Evolutionary conservation across 768 basidiomycete genomes (phyloP).

Genomic region (Cystobasidium ongulense): DNA sequence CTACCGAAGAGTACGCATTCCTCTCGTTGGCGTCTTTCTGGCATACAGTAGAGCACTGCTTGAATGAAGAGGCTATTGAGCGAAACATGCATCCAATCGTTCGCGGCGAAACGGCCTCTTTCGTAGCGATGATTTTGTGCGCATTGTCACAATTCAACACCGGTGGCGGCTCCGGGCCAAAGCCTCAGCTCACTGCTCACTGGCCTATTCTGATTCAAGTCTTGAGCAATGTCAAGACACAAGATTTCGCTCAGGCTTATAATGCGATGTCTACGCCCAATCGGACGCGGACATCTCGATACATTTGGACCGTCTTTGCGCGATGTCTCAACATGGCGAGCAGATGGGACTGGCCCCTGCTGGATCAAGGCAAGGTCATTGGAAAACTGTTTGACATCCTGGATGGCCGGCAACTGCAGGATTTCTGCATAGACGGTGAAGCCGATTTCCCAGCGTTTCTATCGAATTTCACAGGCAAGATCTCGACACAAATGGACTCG

Average conservation of each 20-base stretch:
- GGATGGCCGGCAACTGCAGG: constrained; percentile 64
- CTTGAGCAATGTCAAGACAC: constrained; percentile 56
- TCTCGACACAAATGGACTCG: constrained; percentile 53
- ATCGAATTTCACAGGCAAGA: constrained; percentile 54
- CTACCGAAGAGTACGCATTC: neutral
- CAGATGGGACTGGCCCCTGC: constrained; percentile 68
- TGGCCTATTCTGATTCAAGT: constrained; percentile 63
- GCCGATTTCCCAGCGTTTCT: constrained; percentile 55
- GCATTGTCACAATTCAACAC: constrained; percentile 70
- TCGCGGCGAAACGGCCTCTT: constrained; percentile 62
- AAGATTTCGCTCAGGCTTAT: constrained; percentile 48
- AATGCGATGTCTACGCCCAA: constrained; percentile 45
- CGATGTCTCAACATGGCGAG: constrained; percentile 66
- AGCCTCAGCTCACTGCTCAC: constrained; percentile 50
- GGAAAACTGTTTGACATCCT: constrained; percentile 64
- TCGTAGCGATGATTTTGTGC: constrained; percentile 59
- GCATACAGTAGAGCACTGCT: constrained; percentile 32
- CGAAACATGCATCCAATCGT: constrained; percentile 33
- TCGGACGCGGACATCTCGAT: constrained; percentile 58
- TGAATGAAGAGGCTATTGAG: constrained; percentile 33
- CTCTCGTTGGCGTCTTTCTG: constrained; percentile 32
- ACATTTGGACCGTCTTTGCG: constrained; percentile 60
- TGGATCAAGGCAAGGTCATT: constrained; percentile 55
- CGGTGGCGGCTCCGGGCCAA: constrained; percentile 50
- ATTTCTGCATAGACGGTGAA: constrained; percentile 55